phyloP scores from a whole-genome alignment of 345 rosid species.

The Triadica sebifera region DNA sequence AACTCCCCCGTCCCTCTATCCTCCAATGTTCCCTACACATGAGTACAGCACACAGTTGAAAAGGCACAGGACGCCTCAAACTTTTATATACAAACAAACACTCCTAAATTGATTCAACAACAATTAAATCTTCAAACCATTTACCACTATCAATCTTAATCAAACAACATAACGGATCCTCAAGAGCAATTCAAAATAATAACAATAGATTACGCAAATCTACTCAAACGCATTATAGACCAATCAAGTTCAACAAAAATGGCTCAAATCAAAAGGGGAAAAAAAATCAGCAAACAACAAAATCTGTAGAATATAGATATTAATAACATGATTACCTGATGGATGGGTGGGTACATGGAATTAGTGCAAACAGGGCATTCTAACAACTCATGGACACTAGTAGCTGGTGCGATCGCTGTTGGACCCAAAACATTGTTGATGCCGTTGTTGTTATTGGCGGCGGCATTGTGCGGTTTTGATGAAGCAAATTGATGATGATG shows the following conservation, averaged over 20 bases:
- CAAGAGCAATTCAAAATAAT: too few species aligned
- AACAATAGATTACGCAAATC: constrained; percentile 19
- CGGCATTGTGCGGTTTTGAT: constrained; percentile 45
- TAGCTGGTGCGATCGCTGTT: constrained; percentile 47
- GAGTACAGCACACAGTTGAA: too few species aligned
- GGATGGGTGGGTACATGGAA: constrained; percentile 63
- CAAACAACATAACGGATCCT: too few species aligned
- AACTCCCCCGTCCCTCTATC: too few species aligned
- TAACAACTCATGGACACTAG: constrained; percentile 68
- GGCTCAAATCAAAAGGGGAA: neutral
- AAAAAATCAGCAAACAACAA: neutral
- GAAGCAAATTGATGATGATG: constrained; percentile 55
- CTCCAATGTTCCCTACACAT: too few species aligned
- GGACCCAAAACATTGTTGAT: constrained; percentile 45
- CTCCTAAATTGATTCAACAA: too few species aligned
- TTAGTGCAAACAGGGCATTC: constrained; percentile 56
- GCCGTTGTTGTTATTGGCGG: constrained; percentile 33
- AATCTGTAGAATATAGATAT: too few species aligned
- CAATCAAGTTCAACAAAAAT: constrained; percentile 8
- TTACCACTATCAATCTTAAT: too few species aligned
- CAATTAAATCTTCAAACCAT: too few species aligned
- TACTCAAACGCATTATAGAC: constrained; percentile 8
- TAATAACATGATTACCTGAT: constrained; percentile 44
- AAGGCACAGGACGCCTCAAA: too few species aligned
- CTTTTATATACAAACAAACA: too few species aligned